Base-by-base conservation (phyloP, 768 basidiomycete genomes). In the Lentinula lateritia region DNA sequence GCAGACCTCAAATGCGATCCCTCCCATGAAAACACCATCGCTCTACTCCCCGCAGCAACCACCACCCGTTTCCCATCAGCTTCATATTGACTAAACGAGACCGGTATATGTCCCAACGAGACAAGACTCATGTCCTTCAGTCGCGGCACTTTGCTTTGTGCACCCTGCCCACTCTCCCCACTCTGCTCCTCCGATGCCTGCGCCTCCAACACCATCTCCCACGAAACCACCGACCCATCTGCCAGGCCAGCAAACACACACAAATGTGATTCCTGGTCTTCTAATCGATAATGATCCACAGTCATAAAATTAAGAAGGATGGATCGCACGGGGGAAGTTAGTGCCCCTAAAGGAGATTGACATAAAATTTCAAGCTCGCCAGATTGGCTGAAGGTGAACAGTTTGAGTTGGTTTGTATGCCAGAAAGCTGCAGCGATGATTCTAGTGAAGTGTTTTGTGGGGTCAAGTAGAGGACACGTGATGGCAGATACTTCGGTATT, bases 161-260 rank as follows among this genome's bases (percentile, higher is more conserved):
- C 38, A 39, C 38, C 38, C 28, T 28, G 28, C 28, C 3, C 28
- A 28, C 28, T 71, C 7, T 71, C 73, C 63, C 64, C 61, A 13
- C 63, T 63, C 12, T 69, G 41, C 16, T 23, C 23, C 23, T 23
- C 23, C 23, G n/a, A n/a, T n/a, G 23, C 23, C 23, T 23, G 23
- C 23, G 23, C 23, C 23, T 59, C 60, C 15, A 67, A 67, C 48
- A 81, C 78, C 71, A 87, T 85, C 0, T 73, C 61, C 66, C 83
- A 84, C 10, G 82, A 76, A 4, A 83, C 81, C 32, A 94, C 75
- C 15, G 84, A 84, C 1, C 94, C 94, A 69, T 96, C 85, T 2
- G 80, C 84, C 9, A 93, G 76, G 3, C 93, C 93, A 16, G 83
- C 83, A 35, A 96, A 76, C 8, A 95, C 76, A 63, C 88, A 83